Conservation (phyloP, 169 alveolate species). For the Eimeria necatrix region DNA sequence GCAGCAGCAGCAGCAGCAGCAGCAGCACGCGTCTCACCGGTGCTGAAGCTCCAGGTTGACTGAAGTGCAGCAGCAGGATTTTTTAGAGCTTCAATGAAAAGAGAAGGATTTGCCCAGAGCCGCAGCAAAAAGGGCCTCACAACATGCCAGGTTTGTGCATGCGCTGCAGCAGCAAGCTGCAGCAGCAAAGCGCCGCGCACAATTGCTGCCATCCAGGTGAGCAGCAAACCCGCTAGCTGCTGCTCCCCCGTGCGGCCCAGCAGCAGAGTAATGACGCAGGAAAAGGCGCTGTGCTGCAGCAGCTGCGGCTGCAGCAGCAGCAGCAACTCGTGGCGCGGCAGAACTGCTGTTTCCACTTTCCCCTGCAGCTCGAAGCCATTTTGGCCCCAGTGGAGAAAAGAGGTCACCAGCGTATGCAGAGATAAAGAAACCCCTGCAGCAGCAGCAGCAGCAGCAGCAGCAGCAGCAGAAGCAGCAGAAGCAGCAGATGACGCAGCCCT, state of each 20-base stretch:
- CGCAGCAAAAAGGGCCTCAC: neutral
- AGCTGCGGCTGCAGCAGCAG: constrained; percentile 57
- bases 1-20: constrained; percentile 34
- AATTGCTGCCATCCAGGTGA: constrained; percentile 26
- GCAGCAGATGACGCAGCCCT: neutral
- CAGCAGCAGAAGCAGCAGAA: constrained; percentile 13
- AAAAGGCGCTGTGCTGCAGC: constrained; percentile 56
- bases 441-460: constrained; percentile 21
- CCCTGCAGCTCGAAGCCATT: constrained; percentile 18
- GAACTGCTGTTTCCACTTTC: constrained; percentile 22
- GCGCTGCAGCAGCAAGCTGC: constrained; percentile 39
- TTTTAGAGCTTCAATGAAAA: neutral
- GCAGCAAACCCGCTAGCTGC: constrained; percentile 49
- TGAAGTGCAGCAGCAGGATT: constrained; percentile 41
- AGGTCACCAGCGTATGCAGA: constrained; percentile 23
- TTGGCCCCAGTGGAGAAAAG: constrained; percentile 13
- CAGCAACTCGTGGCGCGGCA: constrained; percentile 51
- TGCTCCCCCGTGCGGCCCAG: constrained; percentile 36
- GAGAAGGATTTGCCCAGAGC: neutral
- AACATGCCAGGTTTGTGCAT: neutral
- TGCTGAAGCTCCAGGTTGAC: constrained; percentile 48
- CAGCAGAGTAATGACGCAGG: constrained; percentile 10
- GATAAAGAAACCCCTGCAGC: constrained; percentile 50
- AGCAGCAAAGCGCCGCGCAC: constrained; percentile 37
- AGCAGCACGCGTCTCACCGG: constrained; percentile 46